Evolutionary conservation across 257 asterid species (phyloP).

Genomic region (Euphrasia confusa): DNA sequence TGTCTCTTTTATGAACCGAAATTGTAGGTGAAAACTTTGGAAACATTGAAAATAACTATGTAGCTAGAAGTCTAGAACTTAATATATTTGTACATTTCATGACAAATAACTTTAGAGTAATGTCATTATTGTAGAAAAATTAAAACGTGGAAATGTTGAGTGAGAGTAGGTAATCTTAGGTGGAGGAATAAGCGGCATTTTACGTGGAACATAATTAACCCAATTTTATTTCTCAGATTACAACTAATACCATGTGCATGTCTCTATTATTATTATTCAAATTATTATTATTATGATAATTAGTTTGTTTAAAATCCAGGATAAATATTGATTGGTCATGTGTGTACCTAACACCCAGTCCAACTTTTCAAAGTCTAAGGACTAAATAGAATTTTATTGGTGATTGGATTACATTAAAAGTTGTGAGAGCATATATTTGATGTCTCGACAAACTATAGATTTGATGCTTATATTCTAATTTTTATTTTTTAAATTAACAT

Average conservation of each 20-base stretch:
- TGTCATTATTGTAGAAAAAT: too few relatives aligned
- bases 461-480: slow-evolving; percentile 6
- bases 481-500: too few relatives aligned
- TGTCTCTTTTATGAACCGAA: too few relatives aligned
- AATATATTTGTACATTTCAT: too few relatives aligned
- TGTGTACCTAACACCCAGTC: slow-evolving; percentile 18
- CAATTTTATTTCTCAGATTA: slow-evolving; percentile 19
- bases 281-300: neutral
- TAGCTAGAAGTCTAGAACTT: too few relatives aligned
- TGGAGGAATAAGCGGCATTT: slow-evolving; percentile 43
- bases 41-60: too few relatives aligned
- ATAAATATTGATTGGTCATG: neutral
- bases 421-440: slow-evolving; percentile 20
- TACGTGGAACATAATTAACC: slow-evolving; percentile 30
- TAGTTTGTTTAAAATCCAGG: neutral
- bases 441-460: slow-evolving; percentile 24
- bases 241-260: slow-evolving; percentile 25
- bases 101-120: too few relatives aligned
- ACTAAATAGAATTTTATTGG: neutral
- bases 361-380: slow-evolving; percentile 16
- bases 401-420: slow-evolving; percentile 33
- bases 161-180: slow-evolving; percentile 25
- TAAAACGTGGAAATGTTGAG: slow-evolving; percentile 1
- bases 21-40: too few relatives aligned
- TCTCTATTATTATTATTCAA: neutral